Percentiles rank a stretch among this genome's conserved stretches.
These are phyloP conservation scores for Thymus mandschuricus DNA, from an alignment of 257 asterid genomes.

Conservation along the genomic window DNA sequence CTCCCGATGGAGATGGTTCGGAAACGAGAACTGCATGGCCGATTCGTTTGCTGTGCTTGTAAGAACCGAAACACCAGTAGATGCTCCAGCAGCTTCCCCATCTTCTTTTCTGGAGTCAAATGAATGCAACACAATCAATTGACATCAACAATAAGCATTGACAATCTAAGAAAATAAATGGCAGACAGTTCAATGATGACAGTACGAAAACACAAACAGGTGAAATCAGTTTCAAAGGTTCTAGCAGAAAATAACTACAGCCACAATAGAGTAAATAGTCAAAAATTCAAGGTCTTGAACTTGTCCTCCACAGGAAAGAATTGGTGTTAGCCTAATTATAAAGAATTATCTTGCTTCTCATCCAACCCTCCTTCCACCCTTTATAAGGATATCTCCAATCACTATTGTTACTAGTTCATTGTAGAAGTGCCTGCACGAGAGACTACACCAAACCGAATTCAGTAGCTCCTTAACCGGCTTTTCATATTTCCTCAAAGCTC, in stretches of 20 bases:
- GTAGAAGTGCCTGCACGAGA: conserved; percentile 13
- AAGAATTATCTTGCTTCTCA: not conserved
- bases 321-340: not conserved
- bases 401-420: not conserved
- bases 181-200: no score
- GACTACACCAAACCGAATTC: not conserved
- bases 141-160: conserved; percentile 10
- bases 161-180: not conserved
- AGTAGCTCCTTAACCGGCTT: not conserved
- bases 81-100: conserved; percentile 92
- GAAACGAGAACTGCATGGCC: conserved; percentile 83
- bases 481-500: conserved; percentile 3
- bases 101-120: conserved; percentile 76
- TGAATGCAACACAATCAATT: conserved; percentile 31
- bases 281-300: not conserved
- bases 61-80: conserved; percentile 89
- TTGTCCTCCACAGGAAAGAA: not conserved
- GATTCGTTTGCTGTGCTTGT: conserved; percentile 81
- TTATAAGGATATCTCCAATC: not conserved
- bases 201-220: not conserved
- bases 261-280: conserved; percentile 1
- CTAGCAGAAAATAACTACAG: not conserved
- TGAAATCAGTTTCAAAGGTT: conserved; percentile 3
- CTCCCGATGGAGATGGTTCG: conserved; percentile 56
- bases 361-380: conserved; percentile 5